phyloP scores from a whole-genome alignment of 305 asterid species.

The Fraxinus nigra region DNA sequence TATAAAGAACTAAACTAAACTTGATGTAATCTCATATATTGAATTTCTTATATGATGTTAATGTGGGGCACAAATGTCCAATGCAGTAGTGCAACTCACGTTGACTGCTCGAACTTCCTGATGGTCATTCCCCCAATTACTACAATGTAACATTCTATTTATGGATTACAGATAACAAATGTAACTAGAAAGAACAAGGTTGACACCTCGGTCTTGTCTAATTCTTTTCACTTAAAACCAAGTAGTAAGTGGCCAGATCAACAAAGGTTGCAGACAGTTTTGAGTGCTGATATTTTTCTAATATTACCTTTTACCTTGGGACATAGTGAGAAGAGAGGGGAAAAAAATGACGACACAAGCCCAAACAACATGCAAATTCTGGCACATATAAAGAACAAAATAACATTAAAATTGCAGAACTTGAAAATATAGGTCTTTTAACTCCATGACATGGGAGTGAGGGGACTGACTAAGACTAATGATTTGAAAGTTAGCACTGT shows the following conservation, averaged over 20 bases:
- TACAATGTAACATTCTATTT: neutral
- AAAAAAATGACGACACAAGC: neutral
- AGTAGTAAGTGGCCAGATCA: neutral
- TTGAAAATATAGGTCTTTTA: neutral
- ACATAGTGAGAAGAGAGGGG: neutral
- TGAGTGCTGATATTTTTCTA: neutral
- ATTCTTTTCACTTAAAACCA: neutral
- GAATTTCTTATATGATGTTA: neutral
- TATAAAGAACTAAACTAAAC: neutral
- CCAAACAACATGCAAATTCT: neutral
- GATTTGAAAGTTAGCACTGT: neutral
- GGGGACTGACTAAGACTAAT: neutral
- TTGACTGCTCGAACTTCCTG: neutral
- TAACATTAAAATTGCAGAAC: neutral
- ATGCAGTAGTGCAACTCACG: neutral
- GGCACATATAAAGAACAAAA: neutral
- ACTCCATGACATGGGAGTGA: neutral
- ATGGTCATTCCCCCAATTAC: neutral
- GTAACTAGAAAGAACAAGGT: neutral
- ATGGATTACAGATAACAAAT: neutral
- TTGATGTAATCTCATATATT: neutral
- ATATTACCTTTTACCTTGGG: neutral
- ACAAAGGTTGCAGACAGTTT: neutral
- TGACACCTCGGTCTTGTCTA: neutral
- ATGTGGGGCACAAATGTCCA: neutral